Evolutionary conservation across 1,284 basidiomycete species (phyloP).

Genomic region (Austroboletus novae-zelandiae): DNA sequence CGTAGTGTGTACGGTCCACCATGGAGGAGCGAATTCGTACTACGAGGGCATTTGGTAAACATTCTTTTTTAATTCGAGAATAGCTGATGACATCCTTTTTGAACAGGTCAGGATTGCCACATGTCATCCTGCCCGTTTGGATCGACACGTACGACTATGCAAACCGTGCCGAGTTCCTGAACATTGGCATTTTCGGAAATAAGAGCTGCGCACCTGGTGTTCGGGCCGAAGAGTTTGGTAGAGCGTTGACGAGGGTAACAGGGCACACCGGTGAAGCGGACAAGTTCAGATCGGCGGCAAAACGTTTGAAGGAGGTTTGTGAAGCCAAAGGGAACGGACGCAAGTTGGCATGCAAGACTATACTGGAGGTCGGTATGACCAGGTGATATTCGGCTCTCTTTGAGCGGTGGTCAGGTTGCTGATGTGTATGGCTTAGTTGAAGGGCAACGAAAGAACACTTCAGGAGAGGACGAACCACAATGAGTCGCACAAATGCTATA

Average conservation of each 20-base stretch:
- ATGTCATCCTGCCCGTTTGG: constrained; percentile 15
- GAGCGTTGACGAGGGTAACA: constrained; percentile 7
- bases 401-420: no score
- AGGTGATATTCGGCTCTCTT: background rate
- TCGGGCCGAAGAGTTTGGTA: constrained; percentile 9
- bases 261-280: constrained; percentile 5
- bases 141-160: constrained; percentile 18
- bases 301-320: constrained; percentile 8
- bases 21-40: constrained; percentile 20
- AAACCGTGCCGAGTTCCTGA: constrained; percentile 9
- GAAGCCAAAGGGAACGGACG: constrained; percentile 7
- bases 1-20: constrained; percentile 15
- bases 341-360: background rate
- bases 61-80: background rate
- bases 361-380: background rate
- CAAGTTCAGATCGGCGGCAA: constrained; percentile 6
- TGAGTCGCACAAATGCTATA: no score
- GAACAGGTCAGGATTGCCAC: constrained; percentile 7
- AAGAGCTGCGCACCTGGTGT: constrained; percentile 5
- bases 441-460: no score
- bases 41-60: constrained; percentile 14
- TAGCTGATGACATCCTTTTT: background rate
- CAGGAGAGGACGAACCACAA: no score
- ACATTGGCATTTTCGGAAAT: constrained; percentile 13
- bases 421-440: no score